Base-by-base conservation (phyloP, 2,329 filamentous ascomycete genomes). In the Magnaporthiopsis incrustans region DNA sequence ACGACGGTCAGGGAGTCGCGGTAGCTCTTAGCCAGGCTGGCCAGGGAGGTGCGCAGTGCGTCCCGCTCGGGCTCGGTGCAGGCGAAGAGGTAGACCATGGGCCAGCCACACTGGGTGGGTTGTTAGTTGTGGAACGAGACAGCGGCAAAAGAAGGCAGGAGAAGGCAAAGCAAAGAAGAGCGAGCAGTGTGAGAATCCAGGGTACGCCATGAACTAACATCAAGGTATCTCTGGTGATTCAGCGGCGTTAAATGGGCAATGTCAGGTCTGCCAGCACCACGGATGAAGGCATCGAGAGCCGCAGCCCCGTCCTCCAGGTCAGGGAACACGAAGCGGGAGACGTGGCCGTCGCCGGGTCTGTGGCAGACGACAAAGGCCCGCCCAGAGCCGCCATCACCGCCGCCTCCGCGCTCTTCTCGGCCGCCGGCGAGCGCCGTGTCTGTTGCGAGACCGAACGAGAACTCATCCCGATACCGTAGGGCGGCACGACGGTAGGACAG, bases 41-140 rank as follows among this genome's bases (percentile, higher is more conserved):
- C 68, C 12, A 77, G 66, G 8, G 67, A 65, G 26, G 65, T 63
- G 11, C 74, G 71, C 14, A 77, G 68, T 25, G 68, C 61, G 15
- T 72, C 66, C 0, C 75, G 71, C 38, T 73, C 70, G 7, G 63
- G 32, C 38, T 72, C 70, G 30, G 72, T 73, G 6, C 66, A 60
- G 10, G 73, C 72, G 64, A 77, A 76, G 60, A 77, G 66, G 66
- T 77, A 77, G 58, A 77, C 69, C 67, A 77, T 76, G 7, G 76
- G 72, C 71, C 71, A 74, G 26, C 70, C 73, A 58, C 73, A 73
- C 71, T 75, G 64, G 11, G 26, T 33, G 11, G 57, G 62, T 25
- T 44, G 38, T 44, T 18, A 44, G 38, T 44, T 44, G 38, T 2
- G n/a, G n/a, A n/a, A n/a, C 12, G 7, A 15, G 38, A 10, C 32